Conservation (phyloP, 2,329 filamentous ascomycete species). For the Penicillium psychrosexuale region DNA sequence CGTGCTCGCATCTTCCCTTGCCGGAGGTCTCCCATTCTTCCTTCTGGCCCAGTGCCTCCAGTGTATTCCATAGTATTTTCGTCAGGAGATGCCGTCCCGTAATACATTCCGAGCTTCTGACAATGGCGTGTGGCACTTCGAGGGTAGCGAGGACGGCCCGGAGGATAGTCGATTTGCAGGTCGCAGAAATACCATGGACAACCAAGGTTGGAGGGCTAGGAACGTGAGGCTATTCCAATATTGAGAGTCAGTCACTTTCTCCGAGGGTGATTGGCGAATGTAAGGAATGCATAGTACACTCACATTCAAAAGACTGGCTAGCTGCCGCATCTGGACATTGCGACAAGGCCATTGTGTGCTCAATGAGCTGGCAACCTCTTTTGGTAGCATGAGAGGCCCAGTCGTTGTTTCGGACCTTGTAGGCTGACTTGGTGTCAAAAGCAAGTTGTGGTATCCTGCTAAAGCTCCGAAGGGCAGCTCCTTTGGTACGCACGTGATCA, state of each 20-base stretch:
- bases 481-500: conserved; percentile 16
- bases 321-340: conserved; percentile 41
- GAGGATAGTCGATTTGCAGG: conserved; percentile 76
- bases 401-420: background rate
- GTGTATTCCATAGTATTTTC: conserved; percentile 44
- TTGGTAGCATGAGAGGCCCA: conserved; percentile 29
- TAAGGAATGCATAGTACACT: conserved; percentile 15
- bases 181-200: conserved; percentile 79
- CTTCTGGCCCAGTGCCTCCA: conserved; percentile 36
- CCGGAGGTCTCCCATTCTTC: conserved; percentile 46
- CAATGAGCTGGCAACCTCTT: conserved; percentile 34
- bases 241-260: background rate
- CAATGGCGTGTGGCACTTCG: conserved; percentile 44
- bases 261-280: background rate
- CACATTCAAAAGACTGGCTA: conserved; percentile 43
- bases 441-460: conserved; percentile 1
- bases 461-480: conserved; percentile 6
- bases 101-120: conserved; percentile 47
- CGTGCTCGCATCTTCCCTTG: conserved; percentile 69
- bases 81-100: conserved; percentile 46
- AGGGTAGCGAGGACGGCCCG: conserved; percentile 62
- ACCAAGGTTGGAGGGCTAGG: conserved; percentile 72
- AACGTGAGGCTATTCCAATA: conserved; percentile 36
- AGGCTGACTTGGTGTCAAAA: background rate
- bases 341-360: conserved; percentile 45